These are phyloP conservation scores for Trametes hirsuta DNA, from an alignment of 1,284 basidiomycete species.

Conservation along the genomic window DNA sequence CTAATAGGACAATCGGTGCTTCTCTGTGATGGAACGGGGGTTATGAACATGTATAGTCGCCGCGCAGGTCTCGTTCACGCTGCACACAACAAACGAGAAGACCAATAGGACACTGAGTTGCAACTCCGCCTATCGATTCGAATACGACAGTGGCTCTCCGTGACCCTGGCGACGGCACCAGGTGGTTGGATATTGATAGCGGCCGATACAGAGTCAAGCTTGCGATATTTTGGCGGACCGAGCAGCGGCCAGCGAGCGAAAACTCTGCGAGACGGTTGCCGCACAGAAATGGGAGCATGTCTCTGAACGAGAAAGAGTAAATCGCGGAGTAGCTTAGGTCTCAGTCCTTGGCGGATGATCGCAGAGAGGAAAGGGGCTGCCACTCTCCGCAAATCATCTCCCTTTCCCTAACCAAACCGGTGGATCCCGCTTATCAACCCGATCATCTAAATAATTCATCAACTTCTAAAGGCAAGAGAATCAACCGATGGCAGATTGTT, in stretches of 20 bases:
- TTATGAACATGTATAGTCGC: background rate
- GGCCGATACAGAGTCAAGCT: too few relatives aligned
- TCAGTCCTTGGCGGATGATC: background rate
- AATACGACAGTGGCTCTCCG: background rate
- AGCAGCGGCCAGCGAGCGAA: too few relatives aligned
- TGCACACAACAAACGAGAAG: background rate
- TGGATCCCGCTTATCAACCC: conserved; percentile 9
- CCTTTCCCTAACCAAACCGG: background rate
- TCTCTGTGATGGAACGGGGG: background rate
- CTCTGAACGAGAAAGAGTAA: too few relatives aligned
- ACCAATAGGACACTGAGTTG: background rate
- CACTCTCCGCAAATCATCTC: background rate
- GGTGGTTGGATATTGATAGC: background rate
- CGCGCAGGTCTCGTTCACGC: background rate
- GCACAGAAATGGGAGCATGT: too few relatives aligned
- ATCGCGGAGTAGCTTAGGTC: too few relatives aligned
- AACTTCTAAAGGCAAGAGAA: background rate
- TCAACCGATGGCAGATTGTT: background rate
- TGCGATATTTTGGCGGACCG: background rate
- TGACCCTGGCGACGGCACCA: background rate
- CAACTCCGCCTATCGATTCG: conserved; percentile 7
- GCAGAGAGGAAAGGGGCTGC: background rate
- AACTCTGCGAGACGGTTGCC: too few relatives aligned
- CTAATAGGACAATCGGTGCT: background rate
- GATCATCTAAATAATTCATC: background rate